Conservation (phyloP, 306 rosid genomes). For the Coriaria nepalensis region DNA sequence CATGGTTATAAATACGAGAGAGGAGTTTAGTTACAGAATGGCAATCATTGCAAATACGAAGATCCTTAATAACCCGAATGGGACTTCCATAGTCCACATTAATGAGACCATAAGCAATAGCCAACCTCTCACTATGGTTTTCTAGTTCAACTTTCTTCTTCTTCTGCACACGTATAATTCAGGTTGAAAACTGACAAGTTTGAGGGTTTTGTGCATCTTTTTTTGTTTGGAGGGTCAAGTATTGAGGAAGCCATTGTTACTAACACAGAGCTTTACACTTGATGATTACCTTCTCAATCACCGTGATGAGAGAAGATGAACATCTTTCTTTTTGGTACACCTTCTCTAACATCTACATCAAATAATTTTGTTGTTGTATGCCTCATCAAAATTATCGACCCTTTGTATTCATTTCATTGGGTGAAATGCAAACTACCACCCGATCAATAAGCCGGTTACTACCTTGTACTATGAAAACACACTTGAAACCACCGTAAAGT, state of each 20-base stretch:
- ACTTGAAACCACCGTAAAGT: no score
- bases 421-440: no score
- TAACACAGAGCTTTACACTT: no score
- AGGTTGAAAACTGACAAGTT: slow-evolving; percentile 13
- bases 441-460: no score
- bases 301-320: neutral
- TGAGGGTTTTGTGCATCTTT: slow-evolving; percentile 6
- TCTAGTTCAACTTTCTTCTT: slow-evolving; percentile 41
- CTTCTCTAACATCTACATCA: slow-evolving; percentile 1
- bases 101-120: slow-evolving; percentile 47
- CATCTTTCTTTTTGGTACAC: slow-evolving; percentile 4
- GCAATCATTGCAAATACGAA: slow-evolving; percentile 48
- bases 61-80: slow-evolving; percentile 44
- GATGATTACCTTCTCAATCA: no score
- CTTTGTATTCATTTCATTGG: neutral
- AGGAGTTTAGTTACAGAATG: slow-evolving; percentile 37
- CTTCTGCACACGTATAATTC: slow-evolving; percentile 14
- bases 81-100: slow-evolving; percentile 23
- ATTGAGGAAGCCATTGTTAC: no score
- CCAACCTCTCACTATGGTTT: slow-evolving; percentile 49
- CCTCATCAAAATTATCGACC: neutral
- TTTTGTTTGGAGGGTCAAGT: no score
- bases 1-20: slow-evolving; percentile 30
- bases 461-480: no score
- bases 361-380: neutral